These are phyloP conservation scores for Kuraishia floccosa DNA, from an alignment of 805 yeast genomes.

Conservation along the genomic window DNA sequence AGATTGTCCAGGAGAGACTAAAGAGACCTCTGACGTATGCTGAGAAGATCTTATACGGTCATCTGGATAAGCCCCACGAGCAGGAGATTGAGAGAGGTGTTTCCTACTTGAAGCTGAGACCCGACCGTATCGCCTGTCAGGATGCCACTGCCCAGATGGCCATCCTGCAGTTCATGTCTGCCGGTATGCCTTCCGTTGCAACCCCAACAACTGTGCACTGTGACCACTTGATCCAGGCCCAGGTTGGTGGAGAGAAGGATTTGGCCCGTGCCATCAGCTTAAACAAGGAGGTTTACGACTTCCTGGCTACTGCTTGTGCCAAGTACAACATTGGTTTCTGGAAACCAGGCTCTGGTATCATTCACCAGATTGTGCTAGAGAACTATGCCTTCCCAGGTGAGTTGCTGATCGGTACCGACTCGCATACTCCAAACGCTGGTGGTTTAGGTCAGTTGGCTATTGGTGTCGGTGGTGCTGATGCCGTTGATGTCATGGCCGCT, in stretches of 20 bases:
- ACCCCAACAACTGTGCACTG: conserved; percentile 97
- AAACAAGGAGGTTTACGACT: conserved; percentile 93
- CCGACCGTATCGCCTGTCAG: conserved; percentile 99
- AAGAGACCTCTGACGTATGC: conserved; percentile 83
- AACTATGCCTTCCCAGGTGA: conserved; percentile 98
- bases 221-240: conserved; percentile 96
- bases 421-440: conserved; percentile 98
- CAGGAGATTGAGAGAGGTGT: conserved; percentile 67
- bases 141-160: conserved; percentile 99
- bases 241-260: conserved; percentile 82
- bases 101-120: conserved; percentile 83
- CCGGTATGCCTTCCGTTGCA: conserved; percentile 76
- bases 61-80: conserved; percentile 81
- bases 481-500: conserved; percentile 92
- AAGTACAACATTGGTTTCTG: conserved; percentile 96
- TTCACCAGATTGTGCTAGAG: conserved; percentile 93
- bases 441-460: conserved; percentile 96
- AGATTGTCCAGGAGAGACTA: conserved; percentile 64
- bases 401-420: conserved; percentile 91
- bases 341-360: conserved; percentile 99
- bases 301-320: conserved; percentile 84
- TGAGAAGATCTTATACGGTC: conserved; percentile 90
- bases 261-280: conserved; percentile 70
- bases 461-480: conserved; percentile 99
- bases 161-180: conserved; percentile 95